These are phyloP conservation scores for Fusarium subtropicale DNA, from an alignment of 2,329 filamentous ascomycete species.

Conservation along the genomic window DNA sequence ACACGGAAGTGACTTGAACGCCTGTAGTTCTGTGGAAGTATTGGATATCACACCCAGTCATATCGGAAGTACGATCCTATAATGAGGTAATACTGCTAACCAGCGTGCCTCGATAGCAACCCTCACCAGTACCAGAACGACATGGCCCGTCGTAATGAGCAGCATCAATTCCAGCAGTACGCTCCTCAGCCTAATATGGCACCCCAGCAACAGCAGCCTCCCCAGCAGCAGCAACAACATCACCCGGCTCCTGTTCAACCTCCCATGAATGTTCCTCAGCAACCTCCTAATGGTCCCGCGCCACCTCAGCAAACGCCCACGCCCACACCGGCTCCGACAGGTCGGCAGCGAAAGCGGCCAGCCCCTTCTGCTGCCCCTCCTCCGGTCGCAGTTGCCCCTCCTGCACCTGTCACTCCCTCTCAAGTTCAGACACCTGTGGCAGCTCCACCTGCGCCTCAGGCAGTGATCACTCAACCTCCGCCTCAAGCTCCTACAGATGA, in stretches of 20 bases:
- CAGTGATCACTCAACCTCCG: constrained; percentile 45
- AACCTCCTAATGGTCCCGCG: constrained; percentile 50
- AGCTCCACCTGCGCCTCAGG: constrained; percentile 49
- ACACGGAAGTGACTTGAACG: constrained; percentile 19
- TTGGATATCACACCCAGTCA: constrained; percentile 42
- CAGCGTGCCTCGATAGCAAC: constrained; percentile 49
- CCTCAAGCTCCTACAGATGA: constrained; percentile 50
- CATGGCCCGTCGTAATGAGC: constrained; percentile 60
- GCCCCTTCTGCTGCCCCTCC: constrained; percentile 55
- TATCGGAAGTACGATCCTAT: constrained; percentile 43
- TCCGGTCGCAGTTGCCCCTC: constrained; percentile 50
- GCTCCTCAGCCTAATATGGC: constrained; percentile 55
- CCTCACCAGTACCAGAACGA: constrained; percentile 63
- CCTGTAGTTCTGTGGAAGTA: constrained; percentile 10
- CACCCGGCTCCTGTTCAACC: constrained; percentile 52
- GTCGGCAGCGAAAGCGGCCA: constrained; percentile 58
- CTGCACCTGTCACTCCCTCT: constrained; percentile 50
- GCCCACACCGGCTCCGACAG: constrained; percentile 54
- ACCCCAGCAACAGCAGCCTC: constrained; percentile 51
- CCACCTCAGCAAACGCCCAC: constrained; percentile 54
- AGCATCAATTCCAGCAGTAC: constrained; percentile 56
- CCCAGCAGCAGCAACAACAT: constrained; percentile 52
- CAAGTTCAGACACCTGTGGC: constrained; percentile 50
- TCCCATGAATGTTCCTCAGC: constrained; percentile 59
- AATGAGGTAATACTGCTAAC: constrained; percentile 48